Evolutionary conservation across 192 early-diverging fungal species (phyloP), one percentile per base, ranked within the genome.

Genomic region (Entomortierella parvispora): DNA sequence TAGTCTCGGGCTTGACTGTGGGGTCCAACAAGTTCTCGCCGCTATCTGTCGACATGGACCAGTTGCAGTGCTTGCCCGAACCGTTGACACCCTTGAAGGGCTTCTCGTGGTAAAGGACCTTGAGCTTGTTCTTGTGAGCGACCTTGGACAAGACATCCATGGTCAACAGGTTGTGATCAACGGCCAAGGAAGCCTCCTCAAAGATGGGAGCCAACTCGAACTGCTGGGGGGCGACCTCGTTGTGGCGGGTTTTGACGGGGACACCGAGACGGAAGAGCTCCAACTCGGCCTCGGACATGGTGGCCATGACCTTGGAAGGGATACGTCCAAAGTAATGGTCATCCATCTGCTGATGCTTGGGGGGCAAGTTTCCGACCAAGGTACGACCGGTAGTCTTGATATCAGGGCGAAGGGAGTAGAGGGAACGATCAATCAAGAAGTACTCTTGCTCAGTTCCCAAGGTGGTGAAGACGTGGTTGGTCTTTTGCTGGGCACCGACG

Each of bases 281-380:
- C 48, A 97, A 87, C 83, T 99, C 97, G 62, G 90, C 80, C 85
- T 99, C 97, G 74, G 92, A 93, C 81, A 99, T 94, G 65, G 90
- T 84, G 53, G 93, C 90, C 76, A 99, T 85, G 29, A 98, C 95
- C 72, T 94, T 92, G 58, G 91, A 88, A 51, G 97, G 97, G 60
- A 99, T 96, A 68, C 92, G 91, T 42, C 97, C 97, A 87, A 99
- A 99, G 91, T 99, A 99, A 86, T 99, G 97, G 83, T 99, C 97
- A 82, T 99, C 97, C 68, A 99, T 87, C 87, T 99, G 97, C 86
- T 99, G 97, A 82, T 98, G 96, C 79, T 95, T 94, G 63, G 97
- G 95, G 44, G 97, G 97, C 65, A 98, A 86, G 69, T 90, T 87
- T 45, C 97, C 97, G 44, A 99, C 77, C 37, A 99, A 86, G 44